Base-by-base conservation (phyloP, 2,329 filamentous ascomycete genomes). In the Alternaria alternata region DNA sequence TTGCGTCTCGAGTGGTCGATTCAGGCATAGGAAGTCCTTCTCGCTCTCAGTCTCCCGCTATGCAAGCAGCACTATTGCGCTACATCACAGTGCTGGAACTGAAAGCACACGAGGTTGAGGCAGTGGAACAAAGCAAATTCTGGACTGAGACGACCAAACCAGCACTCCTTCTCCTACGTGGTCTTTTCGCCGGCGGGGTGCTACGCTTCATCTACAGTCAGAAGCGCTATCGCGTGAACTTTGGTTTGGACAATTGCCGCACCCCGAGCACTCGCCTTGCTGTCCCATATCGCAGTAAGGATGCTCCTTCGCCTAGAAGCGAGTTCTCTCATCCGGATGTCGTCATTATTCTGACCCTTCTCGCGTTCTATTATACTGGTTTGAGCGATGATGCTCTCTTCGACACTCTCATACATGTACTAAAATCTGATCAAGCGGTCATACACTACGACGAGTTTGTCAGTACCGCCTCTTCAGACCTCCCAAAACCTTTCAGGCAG, bases 271-370 rank as follows among this genome's bases (percentile, higher is more conserved):
- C 71, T 1, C 54, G 62, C n/a, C 69, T 78, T 4, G 77, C 74
- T 0, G 90, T 92, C 0, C 90, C 90, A 0, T 92, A 84, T 49
- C 81, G 86, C 11, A 87, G 88, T 0, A 91, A 92, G 57, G 90
- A 89, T 3, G 80, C 83, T 0, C 89, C 90, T 0, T 85, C 84
- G 0, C 83, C 86, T 0, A 82, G 86, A 6, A 86, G 88, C 0
- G 89, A 92, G 65, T 92, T 85, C 69, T 87, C 88, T 0, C 89
- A 93, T 63, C 88, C 89, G 0, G 86, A 93, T 65, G 87, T 90
- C 0, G 82, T 86, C 0, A 88, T 92, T 2, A 34, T 88, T 0
- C 79, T 93, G 1, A 92, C 89, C 0, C 88, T 86, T 12, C 76
- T 93, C 0, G 83, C 85, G 0, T 91, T 90, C 66, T 93, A 93